These are phyloP conservation scores for Paspalum notatum DNA, from an alignment of 176 grass and related monocot genomes.

Conservation along the genomic window DNA sequence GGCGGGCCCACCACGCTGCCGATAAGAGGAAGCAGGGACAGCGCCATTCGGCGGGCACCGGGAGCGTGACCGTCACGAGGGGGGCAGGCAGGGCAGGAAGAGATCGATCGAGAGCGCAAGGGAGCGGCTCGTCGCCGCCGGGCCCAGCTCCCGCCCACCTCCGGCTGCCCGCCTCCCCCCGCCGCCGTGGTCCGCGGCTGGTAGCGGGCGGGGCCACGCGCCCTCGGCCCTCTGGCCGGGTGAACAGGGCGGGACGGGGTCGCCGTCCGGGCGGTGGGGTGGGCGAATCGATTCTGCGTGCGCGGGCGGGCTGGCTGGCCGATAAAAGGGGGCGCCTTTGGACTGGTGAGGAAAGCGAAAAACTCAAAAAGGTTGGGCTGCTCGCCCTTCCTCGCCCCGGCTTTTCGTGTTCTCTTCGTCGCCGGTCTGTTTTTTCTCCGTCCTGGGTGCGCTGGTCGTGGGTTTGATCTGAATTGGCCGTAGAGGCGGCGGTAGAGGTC, in stretches of 20 bases:
- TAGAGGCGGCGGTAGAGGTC: not conserved
- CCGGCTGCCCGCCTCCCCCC: conserved; percentile 3
- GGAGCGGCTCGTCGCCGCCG: conserved; percentile 30
- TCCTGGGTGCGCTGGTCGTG: conserved; percentile 30
- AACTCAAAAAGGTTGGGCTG: conserved; percentile 20
- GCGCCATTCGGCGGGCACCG: conserved; percentile 30
- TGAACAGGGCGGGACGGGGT: not conserved
- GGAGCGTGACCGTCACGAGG: conserved; percentile 34
- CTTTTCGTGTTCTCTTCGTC: not conserved
- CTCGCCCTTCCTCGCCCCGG: conserved; percentile 4
- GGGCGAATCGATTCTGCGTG: conserved; percentile 53
- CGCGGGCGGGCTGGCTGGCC: not conserved
- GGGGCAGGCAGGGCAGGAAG: not conserved
- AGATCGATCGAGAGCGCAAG: not conserved
- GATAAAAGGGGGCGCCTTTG: conserved; percentile 45
- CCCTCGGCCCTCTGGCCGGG: not conserved
- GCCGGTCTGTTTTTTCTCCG: conserved; percentile 19
- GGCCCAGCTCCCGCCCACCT: conserved; percentile 5
- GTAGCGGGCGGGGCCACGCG: not conserved
- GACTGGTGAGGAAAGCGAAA: conserved; percentile 27
- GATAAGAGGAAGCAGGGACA: conserved; percentile 34
- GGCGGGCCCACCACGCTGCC: not conserved
- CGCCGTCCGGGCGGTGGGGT: conserved; percentile 31
- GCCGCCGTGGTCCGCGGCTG: conserved; percentile 29
- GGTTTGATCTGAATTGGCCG: conserved; percentile 45